Base-by-base conservation (phyloP, 306 rosid genomes). In the Erythrophleum fordii region DNA sequence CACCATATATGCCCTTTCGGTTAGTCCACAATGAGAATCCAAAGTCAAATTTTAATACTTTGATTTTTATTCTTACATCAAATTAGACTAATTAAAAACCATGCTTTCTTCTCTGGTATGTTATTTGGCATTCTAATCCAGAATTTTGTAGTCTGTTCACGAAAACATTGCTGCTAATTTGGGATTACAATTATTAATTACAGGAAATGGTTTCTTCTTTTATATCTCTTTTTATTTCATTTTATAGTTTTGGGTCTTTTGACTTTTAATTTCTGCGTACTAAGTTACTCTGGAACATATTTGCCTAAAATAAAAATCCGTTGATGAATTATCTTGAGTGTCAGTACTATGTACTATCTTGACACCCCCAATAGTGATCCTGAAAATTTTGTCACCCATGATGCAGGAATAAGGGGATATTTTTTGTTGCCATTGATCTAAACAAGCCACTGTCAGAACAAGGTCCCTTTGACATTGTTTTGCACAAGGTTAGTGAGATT, bases 381-480 rank as follows among this genome's bases (percentile, higher is more conserved):
- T 69, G 75, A 58, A 75, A n/a, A 45, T 77, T 69, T 13, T 31
- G 66, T 37, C 20, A 26, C 45, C 14, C 64, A 52, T 82, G 56
- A 72, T 84, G 75, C 86, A 87, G 90, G 88, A 84, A 46, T 71
- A 84, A 82, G 79, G 90, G 90, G 8, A 82, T 87, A 82, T 34
- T 18, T 67, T 87, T 87, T 84, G 81, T 87, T 67, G 75, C 88
- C 49, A 77, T 87, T 82, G 90, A 87, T 82, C 58, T 66, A 68
- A 84, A 82, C 73, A 82, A 79, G 76, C 88, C 90, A 6, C 78
- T 87, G 64, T 18, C 60, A 26, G 90, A 87, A 35, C 90, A 87
- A 79, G 90, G 90, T 72, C 90, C 88, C 60, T 87, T 87, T 72
- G 88, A 87, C 66, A 42, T 87, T 76, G 56, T 87, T 23, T 76